Evolutionary conservation across 2,329 filamentous ascomycete genomes (phyloP).

Genomic region (Fusarium incarnatum): DNA sequence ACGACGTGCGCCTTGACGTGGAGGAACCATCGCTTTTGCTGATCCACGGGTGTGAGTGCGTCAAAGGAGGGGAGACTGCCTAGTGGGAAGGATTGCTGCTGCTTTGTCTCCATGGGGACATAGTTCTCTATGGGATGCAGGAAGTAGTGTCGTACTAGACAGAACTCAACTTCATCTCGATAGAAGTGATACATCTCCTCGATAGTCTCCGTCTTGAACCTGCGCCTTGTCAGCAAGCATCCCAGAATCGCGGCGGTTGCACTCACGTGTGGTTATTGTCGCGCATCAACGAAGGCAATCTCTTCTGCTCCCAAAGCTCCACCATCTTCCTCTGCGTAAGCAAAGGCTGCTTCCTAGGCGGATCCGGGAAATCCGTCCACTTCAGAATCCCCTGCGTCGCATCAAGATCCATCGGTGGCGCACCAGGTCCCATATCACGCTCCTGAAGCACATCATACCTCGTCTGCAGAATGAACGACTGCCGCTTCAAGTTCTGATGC

Average conservation of each 20-base stretch:
- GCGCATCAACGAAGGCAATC: slow-evolving; percentile 60
- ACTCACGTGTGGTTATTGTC: slow-evolving; percentile 66
- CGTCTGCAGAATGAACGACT: slow-evolving; percentile 68
- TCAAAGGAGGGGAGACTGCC: slow-evolving; percentile 59
- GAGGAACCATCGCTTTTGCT: slow-evolving; percentile 65
- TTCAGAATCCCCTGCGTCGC: slow-evolving; percentile 60
- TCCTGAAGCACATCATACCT: slow-evolving; percentile 65
- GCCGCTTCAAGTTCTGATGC: slow-evolving; percentile 64
- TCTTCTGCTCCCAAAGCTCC: slow-evolving; percentile 65
- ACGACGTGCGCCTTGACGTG: slow-evolving; percentile 64
- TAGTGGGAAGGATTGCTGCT: slow-evolving; percentile 30
- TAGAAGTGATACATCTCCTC: slow-evolving; percentile 67
- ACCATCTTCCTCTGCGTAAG: slow-evolving; percentile 66
- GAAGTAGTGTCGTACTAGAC: slow-evolving; percentile 61
- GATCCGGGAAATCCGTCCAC: slow-evolving; percentile 72
- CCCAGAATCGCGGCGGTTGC: fast-evolving
- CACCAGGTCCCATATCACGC: slow-evolving; percentile 57
- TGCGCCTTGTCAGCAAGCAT: slow-evolving; percentile 18
- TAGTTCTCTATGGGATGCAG: slow-evolving; percentile 51
- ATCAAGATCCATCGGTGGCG: slow-evolving; percentile 55
- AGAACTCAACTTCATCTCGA: slow-evolving; percentile 66
- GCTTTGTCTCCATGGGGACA: slow-evolving; percentile 48
- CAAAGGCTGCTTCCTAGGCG: slow-evolving; percentile 58
- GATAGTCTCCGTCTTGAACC: slow-evolving; percentile 65
- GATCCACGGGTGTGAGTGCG: slow-evolving; percentile 60